These are phyloP conservation scores for Diutina scorzettiae DNA, from an alignment of 1,139 yeast genomes.

Conservation along the genomic window DNA sequence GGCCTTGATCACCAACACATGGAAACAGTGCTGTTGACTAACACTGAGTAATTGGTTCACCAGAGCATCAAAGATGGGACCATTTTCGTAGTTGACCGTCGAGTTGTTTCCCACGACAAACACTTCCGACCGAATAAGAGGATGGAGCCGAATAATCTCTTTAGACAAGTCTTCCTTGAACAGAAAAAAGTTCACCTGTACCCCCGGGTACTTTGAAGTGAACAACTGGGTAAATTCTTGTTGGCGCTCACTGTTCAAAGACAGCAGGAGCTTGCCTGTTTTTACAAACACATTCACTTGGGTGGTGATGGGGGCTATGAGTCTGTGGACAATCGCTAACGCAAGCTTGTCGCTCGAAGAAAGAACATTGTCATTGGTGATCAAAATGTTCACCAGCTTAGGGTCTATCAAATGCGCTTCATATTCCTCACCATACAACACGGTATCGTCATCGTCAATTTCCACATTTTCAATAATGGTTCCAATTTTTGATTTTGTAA, in stretches of 20 bases:
- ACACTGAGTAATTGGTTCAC: background rate
- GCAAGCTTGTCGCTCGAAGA: slow-evolving; percentile 2
- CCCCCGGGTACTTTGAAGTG: background rate
- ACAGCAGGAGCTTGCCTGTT: background rate
- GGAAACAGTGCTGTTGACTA: background rate
- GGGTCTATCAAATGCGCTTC: slow-evolving; percentile 1
- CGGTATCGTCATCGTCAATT: background rate
- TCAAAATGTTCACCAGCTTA: slow-evolving; percentile 1
- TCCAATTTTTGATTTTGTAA: background rate
- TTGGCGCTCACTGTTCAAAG: background rate
- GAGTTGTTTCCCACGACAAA: slow-evolving; percentile 4
- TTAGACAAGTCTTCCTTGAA: background rate
- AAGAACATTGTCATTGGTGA: background rate
- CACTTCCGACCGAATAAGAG: background rate
- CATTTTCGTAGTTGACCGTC: background rate
- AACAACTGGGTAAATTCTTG: background rate
- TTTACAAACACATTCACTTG: slow-evolving; percentile 1
- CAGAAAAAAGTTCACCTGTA: slow-evolving; percentile 1
- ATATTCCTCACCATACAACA: background rate
- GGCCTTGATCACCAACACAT: slow-evolving; percentile 1
- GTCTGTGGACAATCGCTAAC: background rate
- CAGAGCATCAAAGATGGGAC: background rate
- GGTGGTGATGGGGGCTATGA: background rate
- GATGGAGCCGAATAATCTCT: background rate
- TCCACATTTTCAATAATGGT: background rate